These are phyloP conservation scores for Collybiopsis confluens DNA, from an alignment of 768 basidiomycete species.

Conservation along the genomic window DNA sequence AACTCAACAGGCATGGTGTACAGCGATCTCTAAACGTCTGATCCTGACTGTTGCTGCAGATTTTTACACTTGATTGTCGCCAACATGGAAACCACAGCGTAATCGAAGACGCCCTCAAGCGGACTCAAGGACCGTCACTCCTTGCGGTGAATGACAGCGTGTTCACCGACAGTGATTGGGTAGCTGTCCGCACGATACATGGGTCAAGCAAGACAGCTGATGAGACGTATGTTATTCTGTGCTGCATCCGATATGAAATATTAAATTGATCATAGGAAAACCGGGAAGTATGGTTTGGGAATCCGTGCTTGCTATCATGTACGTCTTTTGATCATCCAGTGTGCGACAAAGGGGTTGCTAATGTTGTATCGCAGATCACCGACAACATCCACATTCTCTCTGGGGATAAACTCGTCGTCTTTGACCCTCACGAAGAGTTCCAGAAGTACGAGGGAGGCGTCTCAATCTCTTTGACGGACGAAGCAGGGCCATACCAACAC, in stretches of 20 bases:
- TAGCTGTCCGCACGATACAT: conserved; percentile 21
- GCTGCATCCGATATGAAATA: neutral
- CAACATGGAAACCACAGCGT: conserved; percentile 15
- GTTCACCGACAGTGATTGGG: conserved; percentile 24
- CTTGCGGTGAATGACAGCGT: conserved; percentile 23
- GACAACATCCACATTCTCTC: conserved; percentile 28
- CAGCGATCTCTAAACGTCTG: neutral
- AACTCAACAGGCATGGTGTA: conserved; percentile 2
- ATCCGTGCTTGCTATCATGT: conserved; percentile 28
- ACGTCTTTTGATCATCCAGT: conserved; percentile 1
- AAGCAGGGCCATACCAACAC: conserved; percentile 11
- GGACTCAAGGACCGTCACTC: conserved; percentile 25
- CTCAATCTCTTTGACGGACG: conserved; percentile 9
- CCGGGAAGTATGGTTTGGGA: conserved; percentile 28
- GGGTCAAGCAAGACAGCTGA: conserved; percentile 24
- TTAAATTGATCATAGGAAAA: conserved; percentile 18
- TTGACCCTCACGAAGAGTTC: conserved; percentile 22
- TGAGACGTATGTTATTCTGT: conserved; percentile 15
- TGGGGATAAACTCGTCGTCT: conserved; percentile 19
- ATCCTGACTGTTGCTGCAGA: conserved; percentile 11
- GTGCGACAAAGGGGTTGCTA: neutral
- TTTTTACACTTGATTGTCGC: conserved; percentile 23
- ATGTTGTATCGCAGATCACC: conserved; percentile 18
- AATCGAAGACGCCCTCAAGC: conserved; percentile 14
- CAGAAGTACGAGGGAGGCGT: conserved; percentile 13